A percentile compares a stretch with the other conserved stretches of the same genome.
Evolutionary conservation across 192 early-diverging fungal genomes (phyloP).

Genomic region (Coemansia sp.): DNA sequence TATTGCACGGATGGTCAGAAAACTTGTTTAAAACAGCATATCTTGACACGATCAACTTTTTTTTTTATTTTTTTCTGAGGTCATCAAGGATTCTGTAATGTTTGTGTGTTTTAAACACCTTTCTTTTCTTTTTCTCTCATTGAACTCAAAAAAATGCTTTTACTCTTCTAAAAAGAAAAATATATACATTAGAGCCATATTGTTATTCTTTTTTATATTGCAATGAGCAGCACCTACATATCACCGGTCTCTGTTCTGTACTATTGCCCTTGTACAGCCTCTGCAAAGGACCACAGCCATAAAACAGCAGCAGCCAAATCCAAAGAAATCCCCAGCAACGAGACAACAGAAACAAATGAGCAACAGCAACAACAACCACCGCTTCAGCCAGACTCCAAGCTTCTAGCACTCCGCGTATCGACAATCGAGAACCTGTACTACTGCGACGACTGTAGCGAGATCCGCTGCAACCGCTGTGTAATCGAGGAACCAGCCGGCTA

Average conservation of each 20-base stretch:
- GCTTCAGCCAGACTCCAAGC: conserved; percentile 4
- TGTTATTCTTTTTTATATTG: no score
- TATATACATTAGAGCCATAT: background rate
- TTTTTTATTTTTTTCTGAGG: background rate
- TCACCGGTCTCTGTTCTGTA: conserved; percentile 24
- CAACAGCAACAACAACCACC: background rate
- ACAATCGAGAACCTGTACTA: conserved; percentile 76
- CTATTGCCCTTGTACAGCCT: conserved; percentile 39
- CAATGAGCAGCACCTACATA: conserved; percentile 1
- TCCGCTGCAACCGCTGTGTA: conserved; percentile 80
- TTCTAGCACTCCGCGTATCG: conserved; percentile 42
- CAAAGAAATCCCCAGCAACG: background rate
- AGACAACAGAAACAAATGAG: background rate
- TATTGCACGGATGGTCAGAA: conserved; percentile 58
- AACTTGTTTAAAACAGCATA: background rate
- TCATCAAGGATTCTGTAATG: background rate
- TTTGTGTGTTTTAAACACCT: background rate
- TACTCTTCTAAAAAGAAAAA: background rate
- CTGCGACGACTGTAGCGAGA: conserved; percentile 82
- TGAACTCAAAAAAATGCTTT: background rate
- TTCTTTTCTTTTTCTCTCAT: background rate
- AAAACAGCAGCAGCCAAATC: background rate
- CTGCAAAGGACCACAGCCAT: conserved; percentile 9
- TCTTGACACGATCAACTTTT: no score
- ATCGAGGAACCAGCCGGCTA: conserved; percentile 84